Evolutionary conservation across 176 grass and related monocot species (phyloP).

Genomic region (Oryza glaberrima): DNA sequence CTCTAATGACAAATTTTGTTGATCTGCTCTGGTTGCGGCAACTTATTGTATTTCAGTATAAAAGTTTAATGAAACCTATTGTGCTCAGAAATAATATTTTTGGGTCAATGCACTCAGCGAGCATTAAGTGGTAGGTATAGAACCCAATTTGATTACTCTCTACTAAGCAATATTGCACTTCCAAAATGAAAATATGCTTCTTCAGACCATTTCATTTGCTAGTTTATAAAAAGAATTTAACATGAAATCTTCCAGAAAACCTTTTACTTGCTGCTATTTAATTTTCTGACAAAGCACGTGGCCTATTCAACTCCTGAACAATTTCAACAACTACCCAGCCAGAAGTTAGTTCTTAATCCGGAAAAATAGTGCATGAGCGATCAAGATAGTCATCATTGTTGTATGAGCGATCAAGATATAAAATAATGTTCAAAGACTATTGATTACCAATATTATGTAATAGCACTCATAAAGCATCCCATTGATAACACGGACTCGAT

Average conservation of each 20-base stretch:
- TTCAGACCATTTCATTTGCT: not conserved
- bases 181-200: not conserved
- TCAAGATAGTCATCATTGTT: not conserved
- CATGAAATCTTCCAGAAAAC: not conserved
- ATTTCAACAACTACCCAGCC: not conserved
- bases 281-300: not conserved
- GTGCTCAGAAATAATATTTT: not conserved
- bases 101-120: not conserved
- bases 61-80: not conserved
- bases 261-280: not conserved
- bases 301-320: slow-evolving; percentile 9
- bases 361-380: not conserved
- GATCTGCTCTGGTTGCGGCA: not conserved
- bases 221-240: not conserved
- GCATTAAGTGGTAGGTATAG: not conserved
- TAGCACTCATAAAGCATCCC: not conserved
- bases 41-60: not conserved
- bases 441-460: not conserved
- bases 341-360: slow-evolving; percentile 7
- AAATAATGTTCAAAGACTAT: not conserved
- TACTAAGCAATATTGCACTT: not conserved
- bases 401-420: not conserved
- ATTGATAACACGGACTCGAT: not conserved
- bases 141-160: not conserved
- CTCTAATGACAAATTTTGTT: not conserved